Evolutionary conservation across 805 yeast species (phyloP).

Genomic region (Yamadazyma endophytica): DNA sequence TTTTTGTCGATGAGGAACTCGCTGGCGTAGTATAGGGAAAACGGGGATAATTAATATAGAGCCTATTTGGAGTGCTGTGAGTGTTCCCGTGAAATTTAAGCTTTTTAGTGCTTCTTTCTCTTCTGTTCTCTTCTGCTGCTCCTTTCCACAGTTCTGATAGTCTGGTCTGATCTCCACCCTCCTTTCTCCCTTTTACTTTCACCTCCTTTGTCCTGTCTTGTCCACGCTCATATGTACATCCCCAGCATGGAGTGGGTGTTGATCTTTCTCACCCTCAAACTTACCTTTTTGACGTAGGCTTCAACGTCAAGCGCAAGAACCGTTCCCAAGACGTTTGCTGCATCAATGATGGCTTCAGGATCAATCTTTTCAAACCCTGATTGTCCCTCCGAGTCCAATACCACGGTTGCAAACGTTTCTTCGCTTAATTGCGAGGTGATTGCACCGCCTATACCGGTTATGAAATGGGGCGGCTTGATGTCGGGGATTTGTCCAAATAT

Average conservation of each 20-base stretch:
- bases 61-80: no score
- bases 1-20: slow-evolving; percentile 76
- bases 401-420: slow-evolving; percentile 16
- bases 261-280: slow-evolving; percentile 17
- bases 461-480: slow-evolving; percentile 56
- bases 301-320: slow-evolving; percentile 7
- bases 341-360: slow-evolving; percentile 37
- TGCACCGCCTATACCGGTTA: slow-evolving; percentile 57
- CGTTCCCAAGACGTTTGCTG: slow-evolving; percentile 14
- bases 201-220: no score
- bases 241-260: slow-evolving; percentile 22
- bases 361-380: slow-evolving; percentile 55
- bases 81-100: no score
- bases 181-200: no score
- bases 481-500: slow-evolving; percentile 14
- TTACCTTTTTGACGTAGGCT: slow-evolving; percentile 12
- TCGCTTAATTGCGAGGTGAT: slow-evolving; percentile 22
- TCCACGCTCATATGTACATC: slow-evolving; percentile 24
- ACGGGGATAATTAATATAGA: not conserved
- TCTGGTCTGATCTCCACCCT: no score
- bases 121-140: not conserved
- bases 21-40: not conserved
- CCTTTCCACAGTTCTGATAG: not conserved
- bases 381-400: slow-evolving; percentile 58
- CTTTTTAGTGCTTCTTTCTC: no score